These are phyloP conservation scores for Russula lepida DNA, from an alignment of 768 basidiomycete genomes.

Conservation along the genomic window DNA sequence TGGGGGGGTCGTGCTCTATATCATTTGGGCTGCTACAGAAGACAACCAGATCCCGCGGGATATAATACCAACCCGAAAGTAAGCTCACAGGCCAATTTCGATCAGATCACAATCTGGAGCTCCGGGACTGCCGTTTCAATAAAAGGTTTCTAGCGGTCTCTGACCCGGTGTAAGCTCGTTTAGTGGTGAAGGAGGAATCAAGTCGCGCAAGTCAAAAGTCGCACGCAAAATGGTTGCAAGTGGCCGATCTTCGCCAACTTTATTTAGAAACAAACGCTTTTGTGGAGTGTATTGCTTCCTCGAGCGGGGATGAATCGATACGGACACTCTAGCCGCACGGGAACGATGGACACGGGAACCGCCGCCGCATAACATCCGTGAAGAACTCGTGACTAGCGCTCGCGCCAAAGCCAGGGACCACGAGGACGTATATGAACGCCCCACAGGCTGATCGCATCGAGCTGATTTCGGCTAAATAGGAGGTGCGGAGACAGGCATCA, in stretches of 20 bases:
- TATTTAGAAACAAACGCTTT: not conserved
- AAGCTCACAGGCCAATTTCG: not conserved
- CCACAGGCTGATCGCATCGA: not conserved
- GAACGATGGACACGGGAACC: not conserved
- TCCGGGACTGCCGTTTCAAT: not conserved
- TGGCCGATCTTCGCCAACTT: not conserved
- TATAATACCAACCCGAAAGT: not conserved
- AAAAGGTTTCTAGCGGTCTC: not conserved
- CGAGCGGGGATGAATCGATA: not conserved
- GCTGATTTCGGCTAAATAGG: not conserved
- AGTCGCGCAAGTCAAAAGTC: not conserved
- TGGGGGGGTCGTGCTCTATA: not conserved
- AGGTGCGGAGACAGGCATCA: not conserved
- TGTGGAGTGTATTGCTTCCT: not conserved
- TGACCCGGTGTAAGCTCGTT: not conserved
- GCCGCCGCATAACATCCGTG: not conserved
- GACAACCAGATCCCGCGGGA: not conserved
- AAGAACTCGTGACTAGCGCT: not conserved
- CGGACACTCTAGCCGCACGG: not conserved
- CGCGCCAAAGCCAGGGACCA: not conserved
- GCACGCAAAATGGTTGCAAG: not conserved
- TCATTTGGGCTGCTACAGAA: not conserved
- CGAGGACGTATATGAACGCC: not conserved
- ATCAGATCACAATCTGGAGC: not conserved
- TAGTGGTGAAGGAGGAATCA: not conserved